These are phyloP conservation scores for Leucosporidium scottii DNA, from an alignment of 768 basidiomycete species.

Conservation along the genomic window DNA sequence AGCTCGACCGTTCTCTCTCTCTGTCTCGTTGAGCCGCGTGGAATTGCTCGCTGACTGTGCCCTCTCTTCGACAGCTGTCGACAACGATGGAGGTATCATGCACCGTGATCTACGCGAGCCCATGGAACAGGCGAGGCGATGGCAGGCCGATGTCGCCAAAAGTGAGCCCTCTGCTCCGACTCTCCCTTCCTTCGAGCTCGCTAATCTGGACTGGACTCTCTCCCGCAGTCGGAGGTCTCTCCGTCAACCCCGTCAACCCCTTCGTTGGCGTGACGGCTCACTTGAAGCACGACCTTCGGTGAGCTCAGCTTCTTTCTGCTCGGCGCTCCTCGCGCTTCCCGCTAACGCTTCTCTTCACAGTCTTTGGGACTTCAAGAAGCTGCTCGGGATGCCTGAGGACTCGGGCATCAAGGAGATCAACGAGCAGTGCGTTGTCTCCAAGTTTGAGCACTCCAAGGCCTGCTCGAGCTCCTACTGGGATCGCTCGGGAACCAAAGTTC, in stretches of 20 bases:
- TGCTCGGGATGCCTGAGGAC: conserved; percentile 10
- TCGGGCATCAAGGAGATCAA: conserved; percentile 3
- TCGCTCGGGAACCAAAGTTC: conserved; percentile 42
- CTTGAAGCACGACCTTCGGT: conserved; percentile 30
- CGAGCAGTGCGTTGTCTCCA: conserved; percentile 16
- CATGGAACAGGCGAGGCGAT: conserved; percentile 25
- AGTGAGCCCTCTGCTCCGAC: no score
- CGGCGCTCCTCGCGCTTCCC: no score
- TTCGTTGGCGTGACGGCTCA: conserved; percentile 32
- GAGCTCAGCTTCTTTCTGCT: background rate
- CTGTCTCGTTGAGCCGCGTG: background rate
- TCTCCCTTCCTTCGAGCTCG: no score
- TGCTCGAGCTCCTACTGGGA: conserved; percentile 42
- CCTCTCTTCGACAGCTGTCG: conserved; percentile 2
- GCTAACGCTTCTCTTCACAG: conserved; percentile 1
- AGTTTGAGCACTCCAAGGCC: conserved; percentile 34
- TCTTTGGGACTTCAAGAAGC: conserved; percentile 31
- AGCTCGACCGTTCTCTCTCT: background rate
- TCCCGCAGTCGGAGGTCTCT: conserved; percentile 13
- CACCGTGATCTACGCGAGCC: conserved; percentile 30
- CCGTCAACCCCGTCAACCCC: conserved; percentile 30
- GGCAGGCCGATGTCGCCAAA: conserved; percentile 31
- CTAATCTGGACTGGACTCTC: no score
- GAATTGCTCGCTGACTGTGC: background rate
- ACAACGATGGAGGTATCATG: conserved; percentile 30